Evolutionary conservation across 352 stramenopile species (phyloP), one percentile per base, ranked within the genome.

Genomic region (Pythium plurisporium): DNA sequence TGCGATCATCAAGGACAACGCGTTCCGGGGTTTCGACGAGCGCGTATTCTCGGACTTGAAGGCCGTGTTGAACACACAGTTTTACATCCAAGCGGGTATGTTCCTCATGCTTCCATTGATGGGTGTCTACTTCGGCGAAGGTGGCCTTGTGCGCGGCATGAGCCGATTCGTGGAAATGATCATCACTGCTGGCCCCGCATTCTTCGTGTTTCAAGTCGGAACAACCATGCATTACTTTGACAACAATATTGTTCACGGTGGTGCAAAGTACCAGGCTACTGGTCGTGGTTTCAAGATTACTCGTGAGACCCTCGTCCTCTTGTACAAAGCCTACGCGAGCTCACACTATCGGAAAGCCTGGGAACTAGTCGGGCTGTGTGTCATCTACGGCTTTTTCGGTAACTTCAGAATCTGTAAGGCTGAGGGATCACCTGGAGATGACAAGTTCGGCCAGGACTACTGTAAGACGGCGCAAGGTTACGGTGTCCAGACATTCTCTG

Each of bases 151-250:
- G 55, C 46, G 46, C 20, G 46, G 46, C 8, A 42, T 54, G 20
- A 30, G 89, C n/a, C 81, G 87, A n/a, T 70, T 95, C 25, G 49
- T 90, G 26, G 84, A 94, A 50, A 62, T 95, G 30, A 69, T 94
- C 22, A 73, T 82, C 3, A 88, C 82, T 8, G 70, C 92, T 2
- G 86, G 86, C 2, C 88, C 89, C 30, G 82, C 92, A 5, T 95
- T 95, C 53, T 95, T 94, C 59, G 77, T 94, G 17, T 95, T 95
- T 54, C 60, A 91, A 34, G 93, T 83, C 6, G 86, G 86, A 10
- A 95, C 86, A 2, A 95, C 92, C 45, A 82, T 82, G 12, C 86
- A 95, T 55, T 95, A 91, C 55, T 95, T 86, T 43, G 84, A 94
- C 40, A 84, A 93, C 12, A 84, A 82, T 15, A 59, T 95, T 10